Base-by-base conservation (phyloP, 164 flowering plant genomes). In the Malania oleifera region DNA sequence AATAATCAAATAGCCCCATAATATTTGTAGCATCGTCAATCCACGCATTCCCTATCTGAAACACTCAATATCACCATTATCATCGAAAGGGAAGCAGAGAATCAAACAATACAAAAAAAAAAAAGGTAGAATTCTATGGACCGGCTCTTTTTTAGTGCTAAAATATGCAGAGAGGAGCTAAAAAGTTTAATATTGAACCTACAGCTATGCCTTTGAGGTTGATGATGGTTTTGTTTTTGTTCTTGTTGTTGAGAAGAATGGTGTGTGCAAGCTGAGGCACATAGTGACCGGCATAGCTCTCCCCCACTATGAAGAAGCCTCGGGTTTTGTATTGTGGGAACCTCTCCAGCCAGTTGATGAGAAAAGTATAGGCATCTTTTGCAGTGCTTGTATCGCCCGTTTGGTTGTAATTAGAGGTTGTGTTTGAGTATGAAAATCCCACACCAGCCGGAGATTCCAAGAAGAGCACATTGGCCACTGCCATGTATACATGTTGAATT, bases 1-100 rank as follows among this genome's bases (percentile, higher is more conserved):
- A 44, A 46, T 70, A 73, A 38, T 81, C 81, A 39, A 24, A 69
- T 39, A 41, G 19, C 5, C 81, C 81, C 23, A 20, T 52, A 7
- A 1, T 1, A 23, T 49, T 29, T 0, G 73, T 74, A 3, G 10
- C 19, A 22, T 73, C 75, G 22, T 81, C 70, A 2, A 79, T 56
- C 58, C 28, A 61, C 8, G 75, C 75, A 73, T 79, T 81, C 13
- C 86, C 83, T 13, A 79, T 77, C 83, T 80, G 50, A 23, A 60
- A 44, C 17, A 26, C 49, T n/a, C 49, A 45, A 7, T 0, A 34
- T 34, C 11, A 34, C 7, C 10, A 34, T 34, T 7, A 0, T 7
- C 38, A 34, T 34, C n/a, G n/a, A n/a, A n/a, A n/a, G n/a, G n/a
- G n/a, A n/a, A n/a, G n/a, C n/a, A n/a, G n/a, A n/a, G n/a, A n/a